Evolutionary conservation across 192 early-diverging fungal genomes (phyloP).

Genomic region (Umbelopsis isabellina): DNA sequence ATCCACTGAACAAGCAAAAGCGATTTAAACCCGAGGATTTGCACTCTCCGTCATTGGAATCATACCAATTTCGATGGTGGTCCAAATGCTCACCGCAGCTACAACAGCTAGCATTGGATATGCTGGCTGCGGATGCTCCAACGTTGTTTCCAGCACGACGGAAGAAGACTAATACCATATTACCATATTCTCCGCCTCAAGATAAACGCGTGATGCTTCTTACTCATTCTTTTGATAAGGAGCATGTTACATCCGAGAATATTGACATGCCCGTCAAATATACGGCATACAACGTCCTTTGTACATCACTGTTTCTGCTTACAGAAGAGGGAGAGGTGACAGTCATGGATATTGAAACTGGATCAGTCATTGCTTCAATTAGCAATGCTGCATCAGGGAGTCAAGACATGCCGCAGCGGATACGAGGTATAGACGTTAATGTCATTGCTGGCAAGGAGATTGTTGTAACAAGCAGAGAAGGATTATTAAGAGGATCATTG

Average conservation of each 20-base stretch:
- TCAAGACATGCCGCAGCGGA: not conserved
- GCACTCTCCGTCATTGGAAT: not conserved
- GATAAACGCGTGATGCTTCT: conserved; percentile 4
- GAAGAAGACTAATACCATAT: not conserved
- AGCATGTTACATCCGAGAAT: not conserved
- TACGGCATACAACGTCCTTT: conserved; percentile 40
- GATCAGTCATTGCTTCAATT: conserved; percentile 28
- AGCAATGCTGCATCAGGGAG: conserved; percentile 25
- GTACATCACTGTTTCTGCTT: conserved; percentile 32
- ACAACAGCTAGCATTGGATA: conserved; percentile 12
- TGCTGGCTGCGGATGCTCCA: conserved; percentile 7
- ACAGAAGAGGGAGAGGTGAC: conserved; percentile 41
- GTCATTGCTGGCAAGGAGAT: conserved; percentile 38
- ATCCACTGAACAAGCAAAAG: conserved; percentile 15
- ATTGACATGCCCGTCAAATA: conserved; percentile 34
- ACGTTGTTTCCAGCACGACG: not conserved
- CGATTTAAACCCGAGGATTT: not conserved
- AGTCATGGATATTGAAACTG: conserved; percentile 38
- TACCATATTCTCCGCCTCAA: not conserved
- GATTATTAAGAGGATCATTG: conserved; percentile 33
- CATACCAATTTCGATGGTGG: conserved; percentile 30
- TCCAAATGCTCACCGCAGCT: conserved; percentile 14
- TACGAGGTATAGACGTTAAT: conserved; percentile 40
- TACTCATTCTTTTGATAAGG: conserved; percentile 16
- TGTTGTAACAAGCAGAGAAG: conserved; percentile 39